Base-by-base conservation (phyloP, 225 moss, liverwort and hornwort species). In the Polytrichum formosum region DNA sequence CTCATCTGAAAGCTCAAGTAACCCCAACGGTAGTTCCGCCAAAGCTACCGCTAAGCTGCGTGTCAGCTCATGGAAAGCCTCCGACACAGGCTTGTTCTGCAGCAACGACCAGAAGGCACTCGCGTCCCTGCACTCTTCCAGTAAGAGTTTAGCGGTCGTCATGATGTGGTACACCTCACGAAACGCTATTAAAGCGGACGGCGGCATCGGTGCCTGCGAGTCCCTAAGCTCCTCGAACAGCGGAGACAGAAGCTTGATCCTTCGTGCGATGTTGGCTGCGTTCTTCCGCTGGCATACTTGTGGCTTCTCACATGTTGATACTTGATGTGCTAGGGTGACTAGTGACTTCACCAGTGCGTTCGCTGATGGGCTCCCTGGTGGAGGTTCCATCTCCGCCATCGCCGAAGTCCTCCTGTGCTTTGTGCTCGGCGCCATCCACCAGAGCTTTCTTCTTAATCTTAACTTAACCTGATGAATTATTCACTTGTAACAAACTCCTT, bases 171-270 rank as follows among this genome's bases (percentile, higher is more conserved):
- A 85, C 21, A 90, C 67, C 28, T 76, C 77, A 5, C 81, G 88
- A 64, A 90, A 90, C n/a, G 88, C 88, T 13, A 88, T 78, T n/a
- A 90, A 76, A 58, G 90, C 90, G 2, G 90, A 90, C 2, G 90
- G 90, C 7, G 90, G 90, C 76, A 90, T 74, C 64, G 90, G 90
- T n/a, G 80, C 76, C 22, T 69, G 76, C 5, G 80, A 72, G 25
- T 90, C 90, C 3, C 87, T 72, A 27, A 90, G 83, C 88, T 90
- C 90, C 73, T 90, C 90, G 1, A 90, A 88, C 0, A 90, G 56
- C 2, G 90, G 85, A 0, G 88, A 88, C 65, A 90, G 23, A 18
- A 90, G 67, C 82, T 90, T 90, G 61, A 90, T 90, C 27, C 85
- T 77, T 33, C 90, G 81, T 6, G 80, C 55, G 26, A 90, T 74